Evolutionary conservation across 2,329 filamentous ascomycete genomes (phyloP).

Genomic region (Hypoxylon sp.): DNA sequence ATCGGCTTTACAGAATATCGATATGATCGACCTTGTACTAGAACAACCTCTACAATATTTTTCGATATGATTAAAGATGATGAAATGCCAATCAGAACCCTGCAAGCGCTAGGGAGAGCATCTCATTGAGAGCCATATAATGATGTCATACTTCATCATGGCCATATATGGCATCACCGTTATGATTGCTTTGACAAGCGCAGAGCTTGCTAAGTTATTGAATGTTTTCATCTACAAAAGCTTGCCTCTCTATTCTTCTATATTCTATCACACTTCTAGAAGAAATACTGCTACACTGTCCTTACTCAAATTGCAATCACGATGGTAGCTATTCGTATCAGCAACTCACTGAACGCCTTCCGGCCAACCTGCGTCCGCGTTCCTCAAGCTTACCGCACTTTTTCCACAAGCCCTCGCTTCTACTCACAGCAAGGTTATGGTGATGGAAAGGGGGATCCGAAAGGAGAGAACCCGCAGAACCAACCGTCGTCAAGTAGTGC

Average conservation of each 20-base stretch:
- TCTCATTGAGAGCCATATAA: slow-evolving; percentile 31
- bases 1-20: slow-evolving; percentile 6
- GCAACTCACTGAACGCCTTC: slow-evolving; percentile 46
- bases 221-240: slow-evolving; percentile 19
- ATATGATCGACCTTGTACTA: slow-evolving; percentile 12
- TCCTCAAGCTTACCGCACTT: slow-evolving; percentile 46
- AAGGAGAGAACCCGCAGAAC: slow-evolving; percentile 55
- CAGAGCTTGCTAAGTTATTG: slow-evolving; percentile 12
- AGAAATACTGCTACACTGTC: background rate
- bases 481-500: slow-evolving; percentile 54
- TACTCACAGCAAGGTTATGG: slow-evolving; percentile 58
- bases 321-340: slow-evolving; percentile 52
- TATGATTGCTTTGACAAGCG: slow-evolving; percentile 19
- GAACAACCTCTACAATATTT: slow-evolving; percentile 24
- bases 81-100: slow-evolving; percentile 22
- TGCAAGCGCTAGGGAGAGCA: slow-evolving; percentile 21
- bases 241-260: slow-evolving; percentile 12
- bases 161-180: slow-evolving; percentile 36
- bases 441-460: slow-evolving; percentile 58
- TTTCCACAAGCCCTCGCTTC: slow-evolving; percentile 44
- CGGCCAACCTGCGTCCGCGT: slow-evolving; percentile 44
- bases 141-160: slow-evolving; percentile 52
- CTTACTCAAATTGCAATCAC: slow-evolving; percentile 31
- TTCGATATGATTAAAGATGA: slow-evolving; percentile 4
- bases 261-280: background rate